phyloP scores from a whole-genome alignment of 2,329 filamentous ascomycete genomes.

The Hypoxylon sp. region DNA sequence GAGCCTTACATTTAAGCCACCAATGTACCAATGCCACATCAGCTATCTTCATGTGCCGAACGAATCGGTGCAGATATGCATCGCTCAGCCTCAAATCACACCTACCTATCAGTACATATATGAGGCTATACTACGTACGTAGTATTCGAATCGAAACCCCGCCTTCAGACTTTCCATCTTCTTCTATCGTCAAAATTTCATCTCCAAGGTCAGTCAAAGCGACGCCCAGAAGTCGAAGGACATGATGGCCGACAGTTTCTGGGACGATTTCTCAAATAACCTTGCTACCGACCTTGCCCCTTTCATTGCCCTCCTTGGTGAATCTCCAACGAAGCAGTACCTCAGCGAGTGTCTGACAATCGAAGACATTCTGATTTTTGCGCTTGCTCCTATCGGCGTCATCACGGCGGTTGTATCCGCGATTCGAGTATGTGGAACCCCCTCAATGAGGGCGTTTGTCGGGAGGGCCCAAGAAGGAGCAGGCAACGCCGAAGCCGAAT shows the following conservation, averaged over 20 bases:
- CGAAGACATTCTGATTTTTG: conserved; percentile 47
- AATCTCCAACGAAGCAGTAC: conserved; percentile 36
- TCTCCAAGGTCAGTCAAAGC: too few species aligned
- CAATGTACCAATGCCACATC: too few species aligned
- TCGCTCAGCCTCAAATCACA: too few species aligned
- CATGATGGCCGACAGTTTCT: not conserved
- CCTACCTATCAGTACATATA: too few species aligned
- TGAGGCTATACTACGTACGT: too few species aligned
- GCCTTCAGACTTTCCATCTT: too few species aligned
- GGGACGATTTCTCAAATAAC: conserved; percentile 47
- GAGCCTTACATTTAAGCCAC: too few species aligned
- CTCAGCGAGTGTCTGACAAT: conserved; percentile 11
- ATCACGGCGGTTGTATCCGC: conserved; percentile 48
- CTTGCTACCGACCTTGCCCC: conserved; percentile 47
- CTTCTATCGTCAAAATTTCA: too few species aligned
- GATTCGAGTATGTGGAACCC: conserved; percentile 40
- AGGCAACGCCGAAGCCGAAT: conserved; percentile 48
- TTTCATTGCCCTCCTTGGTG: conserved; percentile 49
- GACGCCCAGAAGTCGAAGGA: too few species aligned
- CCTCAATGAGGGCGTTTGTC: conserved; percentile 49
- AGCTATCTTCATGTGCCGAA: too few species aligned
- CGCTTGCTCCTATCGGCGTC: conserved; percentile 50
- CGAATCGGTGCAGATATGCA: too few species aligned
- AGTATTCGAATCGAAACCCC: too few species aligned
- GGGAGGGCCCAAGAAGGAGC: conserved; percentile 49